Percentiles rank a stretch among this genome's conserved stretches.
Evolutionary conservation across 2,329 filamentous ascomycete genomes (phyloP).

Genomic region (Clarireedia paspali): DNA sequence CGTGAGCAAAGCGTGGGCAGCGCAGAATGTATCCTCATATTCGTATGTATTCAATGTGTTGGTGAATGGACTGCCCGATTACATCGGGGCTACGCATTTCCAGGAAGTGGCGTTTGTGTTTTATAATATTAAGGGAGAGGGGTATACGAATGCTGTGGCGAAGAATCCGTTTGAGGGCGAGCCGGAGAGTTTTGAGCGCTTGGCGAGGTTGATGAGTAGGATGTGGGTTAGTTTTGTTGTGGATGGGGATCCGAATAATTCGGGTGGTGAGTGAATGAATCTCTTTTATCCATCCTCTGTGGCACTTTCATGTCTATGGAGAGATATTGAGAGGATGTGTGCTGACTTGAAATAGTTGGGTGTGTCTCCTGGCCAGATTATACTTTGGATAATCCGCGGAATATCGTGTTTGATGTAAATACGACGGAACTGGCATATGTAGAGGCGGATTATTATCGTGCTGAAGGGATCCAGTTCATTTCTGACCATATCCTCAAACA

Average conservation of each 20-base stretch:
- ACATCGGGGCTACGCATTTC: conserved; percentile 45
- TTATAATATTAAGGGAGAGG: conserved; percentile 24
- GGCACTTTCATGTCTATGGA: too few species aligned
- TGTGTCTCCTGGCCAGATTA: conserved; percentile 37
- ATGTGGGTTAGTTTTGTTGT: conserved; percentile 22
- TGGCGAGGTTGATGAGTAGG: conserved; percentile 19
- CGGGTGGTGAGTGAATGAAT: conserved; percentile 11
- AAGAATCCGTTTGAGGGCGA: conserved; percentile 15
- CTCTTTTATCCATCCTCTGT: neutral
- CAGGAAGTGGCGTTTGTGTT: conserved; percentile 34
- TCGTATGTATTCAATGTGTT: conserved; percentile 56
- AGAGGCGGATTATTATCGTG: conserved; percentile 39
- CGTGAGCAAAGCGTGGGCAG: conserved; percentile 44
- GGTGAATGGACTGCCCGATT: conserved; percentile 35
- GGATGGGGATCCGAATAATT: conserved; percentile 18
- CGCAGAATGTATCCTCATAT: conserved; percentile 42
- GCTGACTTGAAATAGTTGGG: neutral
- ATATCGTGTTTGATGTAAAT: conserved; percentile 43
- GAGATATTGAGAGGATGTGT: neutral
- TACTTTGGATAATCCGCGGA: conserved; percentile 29
- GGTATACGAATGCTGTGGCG: conserved; percentile 16
- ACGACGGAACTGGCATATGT: conserved; percentile 31
- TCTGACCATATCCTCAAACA: neutral
- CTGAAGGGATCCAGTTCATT: conserved; percentile 10
- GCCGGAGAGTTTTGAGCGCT: conserved; percentile 10